Conservation (phyloP, 768 basidiomycete genomes). For the Leccinellum rugosiceps region DNA sequence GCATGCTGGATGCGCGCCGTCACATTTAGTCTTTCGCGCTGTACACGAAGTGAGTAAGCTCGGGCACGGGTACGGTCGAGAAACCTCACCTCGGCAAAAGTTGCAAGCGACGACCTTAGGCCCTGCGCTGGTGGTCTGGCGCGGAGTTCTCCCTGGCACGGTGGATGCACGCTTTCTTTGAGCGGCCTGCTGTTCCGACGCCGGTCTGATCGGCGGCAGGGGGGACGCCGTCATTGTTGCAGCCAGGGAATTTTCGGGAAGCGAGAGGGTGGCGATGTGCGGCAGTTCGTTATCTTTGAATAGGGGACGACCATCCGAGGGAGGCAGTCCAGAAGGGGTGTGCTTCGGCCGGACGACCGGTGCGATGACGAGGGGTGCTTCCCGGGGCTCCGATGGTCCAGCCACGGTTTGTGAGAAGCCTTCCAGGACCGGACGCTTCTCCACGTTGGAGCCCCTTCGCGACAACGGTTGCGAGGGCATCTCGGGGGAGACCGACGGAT, state of each 20-base stretch:
- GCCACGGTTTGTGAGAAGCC: constrained; percentile 29
- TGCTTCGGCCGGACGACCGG: constrained; percentile 34
- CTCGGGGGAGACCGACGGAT: constrained; percentile 58
- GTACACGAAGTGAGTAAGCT: constrained; percentile 1
- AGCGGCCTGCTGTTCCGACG: constrained; percentile 63
- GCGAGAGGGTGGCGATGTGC: constrained; percentile 66
- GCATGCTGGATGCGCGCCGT: constrained; percentile 82
- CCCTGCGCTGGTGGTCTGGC: constrained; percentile 62
- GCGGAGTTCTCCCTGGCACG: constrained; percentile 58
- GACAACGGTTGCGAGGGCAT: constrained; percentile 33
- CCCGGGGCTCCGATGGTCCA: constrained; percentile 43
- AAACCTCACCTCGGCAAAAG: constrained; percentile 72
- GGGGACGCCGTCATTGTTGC: constrained; percentile 59
- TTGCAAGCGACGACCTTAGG: constrained; percentile 88
- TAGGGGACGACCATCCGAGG: constrained; percentile 39
- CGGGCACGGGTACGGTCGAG: constrained; percentile 2
- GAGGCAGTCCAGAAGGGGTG: constrained; percentile 18
- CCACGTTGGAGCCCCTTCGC: constrained; percentile 35
- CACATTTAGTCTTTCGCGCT: constrained; percentile 90
- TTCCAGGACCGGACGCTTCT: constrained; percentile 34
- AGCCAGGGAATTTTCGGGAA: constrained; percentile 54
- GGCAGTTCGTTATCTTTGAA: constrained; percentile 66
- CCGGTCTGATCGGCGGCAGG: constrained; percentile 62
- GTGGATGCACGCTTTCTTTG: constrained; percentile 70
- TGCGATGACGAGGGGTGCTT: constrained; percentile 37